Conservation (phyloP, 805 yeast genomes). For the Zygotorulaspora danielsina region DNA sequence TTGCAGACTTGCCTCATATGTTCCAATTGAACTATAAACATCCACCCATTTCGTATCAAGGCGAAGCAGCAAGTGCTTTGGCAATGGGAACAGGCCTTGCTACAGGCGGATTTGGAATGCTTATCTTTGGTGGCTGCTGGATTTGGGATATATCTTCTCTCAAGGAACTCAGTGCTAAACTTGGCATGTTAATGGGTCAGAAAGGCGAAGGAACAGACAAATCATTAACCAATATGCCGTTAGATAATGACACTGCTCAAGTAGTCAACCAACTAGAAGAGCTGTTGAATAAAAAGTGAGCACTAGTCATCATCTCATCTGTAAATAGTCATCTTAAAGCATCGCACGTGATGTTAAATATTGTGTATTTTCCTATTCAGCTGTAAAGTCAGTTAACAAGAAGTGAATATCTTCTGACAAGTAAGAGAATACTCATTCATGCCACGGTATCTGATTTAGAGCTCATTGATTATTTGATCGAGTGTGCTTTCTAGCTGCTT, state of each 20-base stretch:
- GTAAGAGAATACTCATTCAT: too few relatives aligned
- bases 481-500: too few relatives aligned
- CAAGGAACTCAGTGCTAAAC: conserved; percentile 65
- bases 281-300: conserved; percentile 42
- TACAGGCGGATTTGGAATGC: conserved; percentile 65
- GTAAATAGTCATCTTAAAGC: conserved; percentile 1
- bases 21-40: conserved; percentile 85
- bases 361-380: neutral
- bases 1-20: conserved; percentile 55
- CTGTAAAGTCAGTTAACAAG: neutral
- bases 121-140: conserved; percentile 75
- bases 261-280: conserved; percentile 54
- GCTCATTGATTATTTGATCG: too few relatives aligned
- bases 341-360: conserved; percentile 1
- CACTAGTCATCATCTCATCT: neutral
- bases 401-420: too few relatives aligned
- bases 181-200: conserved; percentile 70
- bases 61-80: conserved; percentile 83
- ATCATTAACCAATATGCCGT: conserved; percentile 38
- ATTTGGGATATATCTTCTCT: conserved; percentile 63
- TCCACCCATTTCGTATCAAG: conserved; percentile 73
- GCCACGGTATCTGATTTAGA: too few relatives aligned
- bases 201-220: conserved; percentile 45
- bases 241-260: conserved; percentile 57
- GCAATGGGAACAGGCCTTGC: conserved; percentile 76